Conservation (phyloP, 768 basidiomycete genomes). For the Amanita pallidorosea region DNA sequence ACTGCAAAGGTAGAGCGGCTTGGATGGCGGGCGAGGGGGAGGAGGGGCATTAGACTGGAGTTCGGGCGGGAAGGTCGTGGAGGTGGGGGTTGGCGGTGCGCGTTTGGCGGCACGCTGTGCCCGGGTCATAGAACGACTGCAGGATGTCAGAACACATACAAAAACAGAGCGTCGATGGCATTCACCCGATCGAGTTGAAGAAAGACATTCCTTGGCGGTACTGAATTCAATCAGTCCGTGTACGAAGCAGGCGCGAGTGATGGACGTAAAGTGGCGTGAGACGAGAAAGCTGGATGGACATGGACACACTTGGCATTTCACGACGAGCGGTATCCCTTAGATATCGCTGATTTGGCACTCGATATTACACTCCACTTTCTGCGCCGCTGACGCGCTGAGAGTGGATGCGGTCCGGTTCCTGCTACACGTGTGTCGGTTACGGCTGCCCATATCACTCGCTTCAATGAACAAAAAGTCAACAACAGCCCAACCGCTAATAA, state of each 20-base stretch:
- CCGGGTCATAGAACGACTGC: constrained; percentile 67
- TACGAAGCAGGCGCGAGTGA: background rate
- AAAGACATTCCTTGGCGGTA: constrained; percentile 50
- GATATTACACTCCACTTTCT: background rate
- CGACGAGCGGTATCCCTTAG: too few species aligned
- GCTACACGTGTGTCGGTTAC: background rate
- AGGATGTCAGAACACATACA: constrained; percentile 3
- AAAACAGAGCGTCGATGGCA: constrained; percentile 2
- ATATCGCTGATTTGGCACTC: too few species aligned
- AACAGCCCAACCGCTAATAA: background rate
- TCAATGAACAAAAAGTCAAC: background rate
- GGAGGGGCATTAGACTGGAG: constrained; percentile 20
- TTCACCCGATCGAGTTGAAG: constrained; percentile 74
- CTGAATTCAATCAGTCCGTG: constrained; percentile 12
- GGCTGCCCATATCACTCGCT: too few species aligned
- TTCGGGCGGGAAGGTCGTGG: constrained; percentile 42
- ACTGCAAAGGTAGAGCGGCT: constrained; percentile 82
- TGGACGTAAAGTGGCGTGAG: background rate
- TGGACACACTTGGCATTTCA: background rate
- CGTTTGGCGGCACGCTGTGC: constrained; percentile 56
- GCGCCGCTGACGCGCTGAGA: background rate
- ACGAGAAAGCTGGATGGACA: background rate
- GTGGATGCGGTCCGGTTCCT: background rate
- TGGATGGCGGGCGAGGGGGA: constrained; percentile 29
- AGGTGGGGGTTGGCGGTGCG: constrained; percentile 59